Percentiles rank a stretch among this genome's conserved stretches.
Conservation (phyloP, 2,329 filamentous ascomycete genomes). For the Penicillium sp. region DNA sequence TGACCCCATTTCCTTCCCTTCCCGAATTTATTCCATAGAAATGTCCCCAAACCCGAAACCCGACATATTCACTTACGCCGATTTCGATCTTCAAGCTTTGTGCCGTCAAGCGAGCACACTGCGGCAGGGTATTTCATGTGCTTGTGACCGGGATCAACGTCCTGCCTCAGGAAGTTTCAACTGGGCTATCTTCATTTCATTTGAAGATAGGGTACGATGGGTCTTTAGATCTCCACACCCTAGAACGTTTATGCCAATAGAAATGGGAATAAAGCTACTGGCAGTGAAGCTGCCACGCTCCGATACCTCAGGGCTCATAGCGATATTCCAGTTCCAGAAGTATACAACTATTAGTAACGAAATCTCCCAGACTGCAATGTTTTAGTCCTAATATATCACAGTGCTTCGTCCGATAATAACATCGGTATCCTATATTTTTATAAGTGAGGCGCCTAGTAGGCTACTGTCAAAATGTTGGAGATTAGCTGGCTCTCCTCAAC, state of each 20-base stretch:
- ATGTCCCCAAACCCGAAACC: background rate
- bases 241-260: background rate
- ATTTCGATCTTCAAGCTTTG: slow-evolving; percentile 5
- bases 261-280: background rate
- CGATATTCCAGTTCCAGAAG: slow-evolving; percentile 1
- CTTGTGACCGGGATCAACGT: background rate
- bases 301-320: background rate
- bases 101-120: slow-evolving; percentile 1
- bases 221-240: background rate
- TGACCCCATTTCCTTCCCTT: background rate
- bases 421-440: background rate
- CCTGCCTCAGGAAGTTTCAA: slow-evolving; percentile 1
- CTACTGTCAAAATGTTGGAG: background rate
- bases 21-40: background rate
- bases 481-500: background rate
- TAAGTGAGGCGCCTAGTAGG: background rate
- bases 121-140: background rate
- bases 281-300: background rate
- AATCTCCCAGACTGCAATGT: background rate
- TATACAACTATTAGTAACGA: background rate
- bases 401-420: background rate
- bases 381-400: background rate
- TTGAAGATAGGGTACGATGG: background rate
- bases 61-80: background rate
- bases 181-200: background rate